Conservation (phyloP, 306 rosid genomes). For the Quercus aquifolioides region DNA sequence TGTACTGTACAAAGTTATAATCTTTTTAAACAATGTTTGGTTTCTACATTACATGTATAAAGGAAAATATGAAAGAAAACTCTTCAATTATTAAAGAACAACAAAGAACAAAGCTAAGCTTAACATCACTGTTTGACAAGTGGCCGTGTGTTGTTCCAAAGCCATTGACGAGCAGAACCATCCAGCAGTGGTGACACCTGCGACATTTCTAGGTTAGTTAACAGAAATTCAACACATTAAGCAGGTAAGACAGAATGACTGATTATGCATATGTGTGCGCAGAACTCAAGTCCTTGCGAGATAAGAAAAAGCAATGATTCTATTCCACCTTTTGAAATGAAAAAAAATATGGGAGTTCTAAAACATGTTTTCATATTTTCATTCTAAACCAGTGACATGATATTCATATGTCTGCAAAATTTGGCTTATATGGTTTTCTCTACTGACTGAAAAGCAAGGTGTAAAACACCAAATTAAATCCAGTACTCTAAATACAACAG, state of each 20-base stretch:
- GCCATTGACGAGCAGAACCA: constrained; percentile 79
- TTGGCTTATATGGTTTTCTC: too few species aligned
- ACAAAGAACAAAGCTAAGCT: neutral
- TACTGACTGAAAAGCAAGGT: too few species aligned
- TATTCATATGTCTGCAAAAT: neutral
- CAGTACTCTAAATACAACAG: too few species aligned
- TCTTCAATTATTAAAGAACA: neutral
- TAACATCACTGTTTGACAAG: constrained; percentile 27
- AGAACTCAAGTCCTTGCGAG: neutral
- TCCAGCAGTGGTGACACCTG: constrained; percentile 88
- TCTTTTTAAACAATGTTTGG: neutral
- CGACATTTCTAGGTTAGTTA: constrained; percentile 17
- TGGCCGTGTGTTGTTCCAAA: constrained; percentile 80
- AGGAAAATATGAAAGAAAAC: neutral
- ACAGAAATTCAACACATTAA: neutral
- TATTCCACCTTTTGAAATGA: neutral
- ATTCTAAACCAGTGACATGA: too few species aligned
- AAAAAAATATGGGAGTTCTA: neutral
- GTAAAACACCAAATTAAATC: too few species aligned
- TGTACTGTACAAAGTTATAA: neutral
- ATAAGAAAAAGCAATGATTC: neutral
- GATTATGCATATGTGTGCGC: neutral
- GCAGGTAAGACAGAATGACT: neutral
- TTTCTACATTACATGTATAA: neutral
- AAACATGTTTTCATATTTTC: too few species aligned